Conservation (phyloP, 2,329 filamentous ascomycete species). For the Dendryphion nanum region DNA sequence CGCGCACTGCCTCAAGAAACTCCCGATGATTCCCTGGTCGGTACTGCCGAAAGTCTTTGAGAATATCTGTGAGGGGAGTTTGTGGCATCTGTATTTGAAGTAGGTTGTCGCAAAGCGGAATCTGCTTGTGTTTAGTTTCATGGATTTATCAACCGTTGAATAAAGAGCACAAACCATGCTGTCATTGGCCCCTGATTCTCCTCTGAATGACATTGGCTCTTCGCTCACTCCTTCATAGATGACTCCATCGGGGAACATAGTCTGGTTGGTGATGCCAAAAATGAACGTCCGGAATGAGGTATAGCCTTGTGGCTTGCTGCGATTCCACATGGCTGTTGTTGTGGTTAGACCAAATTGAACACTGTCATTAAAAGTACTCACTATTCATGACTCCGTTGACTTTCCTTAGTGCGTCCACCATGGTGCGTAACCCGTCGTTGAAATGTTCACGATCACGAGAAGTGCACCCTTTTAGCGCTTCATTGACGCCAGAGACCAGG, state of each 20-base stretch:
- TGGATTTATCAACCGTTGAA: no score
- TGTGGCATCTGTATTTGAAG: slow-evolving; percentile 83
- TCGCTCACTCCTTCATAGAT: slow-evolving; percentile 82
- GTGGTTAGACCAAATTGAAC: slow-evolving; percentile 8
- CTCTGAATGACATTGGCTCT: slow-evolving; percentile 77
- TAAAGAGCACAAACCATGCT: slow-evolving; percentile 61
- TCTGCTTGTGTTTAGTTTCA: no score
- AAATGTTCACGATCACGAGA: slow-evolving; percentile 53
- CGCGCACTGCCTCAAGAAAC: slow-evolving; percentile 72
- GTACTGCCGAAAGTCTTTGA: slow-evolving; percentile 86
- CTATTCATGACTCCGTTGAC: slow-evolving; percentile 80
- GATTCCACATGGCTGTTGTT: slow-evolving; percentile 74
- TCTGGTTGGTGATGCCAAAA: slow-evolving; percentile 89
- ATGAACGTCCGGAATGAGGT: slow-evolving; percentile 94
- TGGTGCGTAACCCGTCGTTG: slow-evolving; percentile 50
- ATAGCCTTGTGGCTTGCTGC: slow-evolving; percentile 80
- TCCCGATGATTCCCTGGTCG: slow-evolving; percentile 84
- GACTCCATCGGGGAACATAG: slow-evolving; percentile 91
- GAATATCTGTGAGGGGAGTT: slow-evolving; percentile 84
- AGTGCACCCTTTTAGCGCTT: slow-evolving; percentile 58
- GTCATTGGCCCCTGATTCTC: slow-evolving; percentile 92
- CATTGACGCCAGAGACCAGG: slow-evolving; percentile 70
- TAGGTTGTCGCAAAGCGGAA: slow-evolving; percentile 85
- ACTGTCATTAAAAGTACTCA: slow-evolving; percentile 30
- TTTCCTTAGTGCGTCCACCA: slow-evolving; percentile 63